phyloP scores from a whole-genome alignment of 2,329 filamentous ascomycete species.

The Sporothrix brasiliensis region DNA sequence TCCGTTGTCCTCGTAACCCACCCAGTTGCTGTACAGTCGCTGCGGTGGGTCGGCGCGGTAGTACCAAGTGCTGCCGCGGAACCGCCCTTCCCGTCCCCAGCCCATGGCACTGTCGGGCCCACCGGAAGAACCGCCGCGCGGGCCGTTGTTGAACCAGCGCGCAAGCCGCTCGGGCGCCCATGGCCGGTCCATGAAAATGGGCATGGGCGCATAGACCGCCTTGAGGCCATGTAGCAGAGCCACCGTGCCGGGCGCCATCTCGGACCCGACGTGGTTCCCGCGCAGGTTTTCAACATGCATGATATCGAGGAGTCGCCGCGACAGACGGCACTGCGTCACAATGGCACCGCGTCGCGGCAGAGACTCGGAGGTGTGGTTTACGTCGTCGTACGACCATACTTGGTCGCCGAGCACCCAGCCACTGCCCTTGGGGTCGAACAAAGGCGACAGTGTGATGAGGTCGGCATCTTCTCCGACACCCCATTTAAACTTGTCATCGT shows the following conservation, averaged over 20 bases:
- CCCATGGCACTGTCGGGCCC: constrained; percentile 60
- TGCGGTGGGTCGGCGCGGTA: constrained; percentile 61
- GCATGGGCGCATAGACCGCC: constrained; percentile 75
- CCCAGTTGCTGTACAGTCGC: constrained; percentile 64
- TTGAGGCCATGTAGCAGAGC: constrained; percentile 78
- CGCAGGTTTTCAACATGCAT: constrained; percentile 78
- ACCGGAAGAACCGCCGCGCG: constrained; percentile 55
- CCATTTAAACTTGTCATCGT: constrained; percentile 41
- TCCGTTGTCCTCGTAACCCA: constrained; percentile 60
- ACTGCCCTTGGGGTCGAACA: constrained; percentile 73
- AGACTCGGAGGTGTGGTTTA: constrained; percentile 53
- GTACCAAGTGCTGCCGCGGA: constrained; percentile 64
- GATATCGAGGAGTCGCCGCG: constrained; percentile 68
- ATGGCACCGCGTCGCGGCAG: constrained; percentile 76
- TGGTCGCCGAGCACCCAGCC: constrained; percentile 73
- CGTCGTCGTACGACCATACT: constrained; percentile 66
- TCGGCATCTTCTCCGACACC: constrained; percentile 43
- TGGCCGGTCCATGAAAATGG: constrained; percentile 76
- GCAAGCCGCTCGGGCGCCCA: constrained; percentile 62
- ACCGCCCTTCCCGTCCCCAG: constrained; percentile 61
- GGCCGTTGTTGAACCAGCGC: constrained; percentile 63
- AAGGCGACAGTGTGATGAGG: constrained; percentile 66
- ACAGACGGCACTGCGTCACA: constrained; percentile 74
- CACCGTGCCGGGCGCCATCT: constrained; percentile 76
- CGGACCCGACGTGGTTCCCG: constrained; percentile 75